Base-by-base conservation (phyloP, 2,329 filamentous ascomycete species). In the Colletotrichum costaricense region DNA sequence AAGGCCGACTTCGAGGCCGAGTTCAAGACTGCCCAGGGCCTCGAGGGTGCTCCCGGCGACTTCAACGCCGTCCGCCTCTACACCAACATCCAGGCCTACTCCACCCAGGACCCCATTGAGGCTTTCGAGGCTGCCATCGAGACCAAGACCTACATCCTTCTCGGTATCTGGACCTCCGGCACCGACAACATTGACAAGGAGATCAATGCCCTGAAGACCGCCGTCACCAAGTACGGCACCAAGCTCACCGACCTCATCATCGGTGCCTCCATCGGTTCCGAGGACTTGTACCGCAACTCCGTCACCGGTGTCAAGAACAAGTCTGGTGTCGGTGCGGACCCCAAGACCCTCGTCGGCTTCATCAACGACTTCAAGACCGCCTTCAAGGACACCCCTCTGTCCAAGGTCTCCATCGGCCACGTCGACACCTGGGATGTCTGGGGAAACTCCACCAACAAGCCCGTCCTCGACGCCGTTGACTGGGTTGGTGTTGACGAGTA, bases 51-150 rank as follows among this genome's bases (percentile, higher is more conserved):
- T 30, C 88, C 89, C 11, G 88, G 88, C 72, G 83, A 82, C 76
- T 91, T 91, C 84, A 89, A 86, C 78, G 84, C 88, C 71, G 87
- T 91, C 76, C 89, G 91, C 65, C 85, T 93, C 38, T 93, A 94
- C 86, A 93, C 92, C 80, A 91, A 90, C 85, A 90, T 92, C 80
- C 88, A 90, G 81, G 88, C 87, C 79, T 85, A 90, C 82, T 86
- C 92, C 79, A 88, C 94, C 85, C 88, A 90, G 77, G 93, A 96
- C 82, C 95, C 95, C 65, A 86, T 97, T 79, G 86, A 94, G 86
- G 95, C 95, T 55, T 90, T 96, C 84, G 93, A 94, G 84, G 92
- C 92, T 46, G 91, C 92, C 77, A 85, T 92, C 58, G 84, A 86
- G 72, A 91, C 90, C 74, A 85, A 90, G 56, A 91, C 89, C 22